These are phyloP conservation scores for Fusarium sp. DNA, from an alignment of 2,329 filamentous ascomycete species.

Conservation along the genomic window DNA sequence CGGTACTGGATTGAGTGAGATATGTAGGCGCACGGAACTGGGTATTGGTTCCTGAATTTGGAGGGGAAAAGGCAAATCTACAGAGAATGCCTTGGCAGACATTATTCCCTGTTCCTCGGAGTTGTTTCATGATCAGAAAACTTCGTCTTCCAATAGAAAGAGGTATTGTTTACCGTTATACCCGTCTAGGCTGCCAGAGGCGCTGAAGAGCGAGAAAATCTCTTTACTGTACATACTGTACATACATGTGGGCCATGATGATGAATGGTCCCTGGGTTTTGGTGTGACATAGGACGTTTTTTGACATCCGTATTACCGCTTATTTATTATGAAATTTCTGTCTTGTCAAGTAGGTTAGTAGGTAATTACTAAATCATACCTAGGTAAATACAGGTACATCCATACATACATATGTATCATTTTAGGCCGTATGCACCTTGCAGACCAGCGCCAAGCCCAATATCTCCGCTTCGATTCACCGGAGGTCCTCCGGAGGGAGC, in stretches of 20 bases:
- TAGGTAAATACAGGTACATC: neutral
- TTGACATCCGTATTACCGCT: neutral
- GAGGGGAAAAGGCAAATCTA: neutral
- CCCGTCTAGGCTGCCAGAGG: neutral
- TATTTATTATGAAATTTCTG: neutral
- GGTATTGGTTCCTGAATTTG: neutral
- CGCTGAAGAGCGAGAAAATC: neutral
- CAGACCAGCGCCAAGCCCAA: neutral
- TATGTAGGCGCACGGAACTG: neutral
- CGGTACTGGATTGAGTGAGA: neutral
- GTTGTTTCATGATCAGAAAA: neutral
- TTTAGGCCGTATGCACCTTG: neutral
- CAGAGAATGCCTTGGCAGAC: neutral
- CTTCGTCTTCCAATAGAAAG: neutral
- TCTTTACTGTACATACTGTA: neutral
- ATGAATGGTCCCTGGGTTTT: neutral
- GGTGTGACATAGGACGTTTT: neutral
- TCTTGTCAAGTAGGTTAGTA: neutral
- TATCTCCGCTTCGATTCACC: neutral
- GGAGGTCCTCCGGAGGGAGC: conserved; percentile 19
- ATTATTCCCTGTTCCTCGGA: neutral
- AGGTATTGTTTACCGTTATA: neutral
- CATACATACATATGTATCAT: neutral
- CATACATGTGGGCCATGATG: neutral
- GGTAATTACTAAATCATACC: neutral